Base-by-base conservation (phyloP, 2,329 filamentous ascomycete species). In the Curvularia sp. region DNA sequence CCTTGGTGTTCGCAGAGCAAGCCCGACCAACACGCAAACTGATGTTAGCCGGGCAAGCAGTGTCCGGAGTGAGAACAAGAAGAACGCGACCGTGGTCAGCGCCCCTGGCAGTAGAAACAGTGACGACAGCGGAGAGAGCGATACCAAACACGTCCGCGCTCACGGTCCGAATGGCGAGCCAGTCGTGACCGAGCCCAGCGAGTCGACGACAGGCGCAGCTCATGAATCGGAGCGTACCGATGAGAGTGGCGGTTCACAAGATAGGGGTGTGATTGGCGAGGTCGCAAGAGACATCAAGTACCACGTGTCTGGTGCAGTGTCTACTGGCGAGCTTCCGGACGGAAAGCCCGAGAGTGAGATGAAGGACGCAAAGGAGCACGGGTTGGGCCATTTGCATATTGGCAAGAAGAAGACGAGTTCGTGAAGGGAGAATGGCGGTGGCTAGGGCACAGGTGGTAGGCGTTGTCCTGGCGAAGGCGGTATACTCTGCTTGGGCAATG, bases 11-110 rank as follows among this genome's bases (percentile, higher is more conserved):
- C 80, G 90, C 28, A 84, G 83, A 4, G 84, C 87, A 58, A 89
- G 85, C 6, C 85, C 88, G 0, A 58, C 67, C 9, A 68, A 66
- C 12, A 84, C 83, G 0, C 92, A 89, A 64, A 85, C 83, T 1
- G 83, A 86, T 53, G 82, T 92, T 15, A 93, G 90, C 72, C 85
- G 87, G 62, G 89, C 91, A 1, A 93, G 88, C 67, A 94, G 90
- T 70, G 77, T 91, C 20, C 82, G 79, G 69, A 85, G 80, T 55
- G 74, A 63, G 62, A 79, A 62, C 41, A 64, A 68, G 20, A 58
- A 69, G n/a, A 66, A 61, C 47, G 53, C 61, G 18, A 62, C 59
- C 49, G 63, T 70, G 2, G 60, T 75, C 55, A 75, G 59, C 48
- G 72, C 63, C 41, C 63, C 66, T 33, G 69, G 68, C 4, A 58